Evolutionary conservation across 805 yeast species (phyloP), one percentile per base, ranked within the genome.

Genomic region (Candida fluviatilis): DNA sequence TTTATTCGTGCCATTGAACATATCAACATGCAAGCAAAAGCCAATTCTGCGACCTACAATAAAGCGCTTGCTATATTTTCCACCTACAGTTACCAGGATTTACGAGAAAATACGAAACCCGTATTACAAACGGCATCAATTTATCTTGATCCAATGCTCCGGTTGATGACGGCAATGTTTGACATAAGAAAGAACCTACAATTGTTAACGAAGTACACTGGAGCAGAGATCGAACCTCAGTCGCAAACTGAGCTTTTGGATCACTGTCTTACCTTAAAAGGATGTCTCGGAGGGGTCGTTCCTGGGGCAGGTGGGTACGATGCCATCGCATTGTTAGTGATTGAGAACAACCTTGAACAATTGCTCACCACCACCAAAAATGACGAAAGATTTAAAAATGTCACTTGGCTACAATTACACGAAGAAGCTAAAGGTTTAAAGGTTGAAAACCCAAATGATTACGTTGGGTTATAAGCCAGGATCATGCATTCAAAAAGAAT

Each of bases 301-400:
- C 99, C 99, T 0, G 99, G 99, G 2, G 99, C 99, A 0, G 99
- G 99, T 18, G 99, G 99, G 0, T 84, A 80, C 55, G 99, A 93
- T 65, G 99, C 99, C 1, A 76, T 93, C 14, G 76, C 95, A 39
- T 52, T 91, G 18, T 59, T 93, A 18, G 82, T 83, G 2, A 69
- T 75, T 2, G 77, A 73, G 18, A 52, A 59, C 1, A 57, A 75
- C 2, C 55, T 75, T 2, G 58, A 51, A 2, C 42, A 49, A 8
- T 65, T 64, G 13, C 42, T 50, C 18, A 23, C 31, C 4, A 39
- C 32, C 3, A 54, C 62, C 7, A 31, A 36, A 8, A 35, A 39
- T 0, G 60, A 62, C 18, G 40, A 44, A 1, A 48, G 51, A 4
- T 75, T 80, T 41, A 38, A 51, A 4, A 58, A 61, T 13, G 89